phyloP scores from a whole-genome alignment of 345 rosid genomes.

The Moricandia arvensis region DNA sequence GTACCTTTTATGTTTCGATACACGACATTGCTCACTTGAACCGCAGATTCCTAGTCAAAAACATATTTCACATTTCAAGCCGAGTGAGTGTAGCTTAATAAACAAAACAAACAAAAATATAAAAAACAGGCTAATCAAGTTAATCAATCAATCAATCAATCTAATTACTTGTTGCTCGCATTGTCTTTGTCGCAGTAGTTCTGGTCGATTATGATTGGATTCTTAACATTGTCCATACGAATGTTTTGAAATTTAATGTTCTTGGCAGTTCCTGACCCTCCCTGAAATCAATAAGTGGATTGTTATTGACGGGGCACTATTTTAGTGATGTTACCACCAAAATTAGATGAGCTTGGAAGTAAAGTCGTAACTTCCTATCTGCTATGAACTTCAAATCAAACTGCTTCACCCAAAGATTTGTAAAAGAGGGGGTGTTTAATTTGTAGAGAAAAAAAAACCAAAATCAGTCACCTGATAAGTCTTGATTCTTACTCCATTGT shows the following conservation, averaged over 20 bases:
- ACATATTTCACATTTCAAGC: slow-evolving; percentile 8
- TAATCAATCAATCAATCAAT: background rate
- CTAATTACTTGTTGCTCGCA: slow-evolving; percentile 73
- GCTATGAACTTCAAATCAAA: background rate
- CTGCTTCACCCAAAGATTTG: background rate
- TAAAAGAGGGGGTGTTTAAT: background rate
- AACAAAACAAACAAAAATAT: background rate
- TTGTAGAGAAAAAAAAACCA: background rate
- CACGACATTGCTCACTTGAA: slow-evolving; percentile 64
- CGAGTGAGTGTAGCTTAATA: background rate
- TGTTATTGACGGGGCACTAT: background rate
- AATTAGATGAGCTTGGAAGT: background rate
- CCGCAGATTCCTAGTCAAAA: slow-evolving; percentile 54
- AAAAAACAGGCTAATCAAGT: background rate
- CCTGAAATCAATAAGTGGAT: slow-evolving; percentile 40
- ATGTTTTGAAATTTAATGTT: slow-evolving; percentile 71
- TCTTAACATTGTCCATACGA: slow-evolving; percentile 64
- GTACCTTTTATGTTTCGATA: slow-evolving; percentile 74
- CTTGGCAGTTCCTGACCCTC: slow-evolving; percentile 87
- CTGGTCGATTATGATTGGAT: slow-evolving; percentile 88
- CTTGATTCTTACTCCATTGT: slow-evolving; percentile 88
- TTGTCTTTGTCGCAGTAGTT: slow-evolving; percentile 68
- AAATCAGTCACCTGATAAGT: slow-evolving; percentile 66
- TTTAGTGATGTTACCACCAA: background rate
- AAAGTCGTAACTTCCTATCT: background rate